These are phyloP conservation scores for Penicillium parvum DNA, from an alignment of 495 filamentous ascomycete species.

Conservation along the genomic window DNA sequence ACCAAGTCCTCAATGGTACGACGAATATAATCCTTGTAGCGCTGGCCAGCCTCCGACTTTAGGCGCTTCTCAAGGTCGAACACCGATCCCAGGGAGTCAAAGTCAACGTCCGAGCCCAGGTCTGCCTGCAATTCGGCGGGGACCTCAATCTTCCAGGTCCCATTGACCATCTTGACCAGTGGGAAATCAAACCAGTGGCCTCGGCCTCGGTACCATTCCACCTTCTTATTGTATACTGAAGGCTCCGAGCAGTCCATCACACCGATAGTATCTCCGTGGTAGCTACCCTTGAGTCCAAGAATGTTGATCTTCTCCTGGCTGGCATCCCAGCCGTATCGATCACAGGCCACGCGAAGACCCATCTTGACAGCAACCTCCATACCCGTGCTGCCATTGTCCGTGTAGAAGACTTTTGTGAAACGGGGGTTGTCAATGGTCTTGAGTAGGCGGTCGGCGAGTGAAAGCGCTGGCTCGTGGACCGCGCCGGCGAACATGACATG, in stretches of 20 bases:
- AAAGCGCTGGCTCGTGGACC: slow-evolving; percentile 66
- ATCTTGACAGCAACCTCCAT: slow-evolving; percentile 80
- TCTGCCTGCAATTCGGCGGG: slow-evolving; percentile 43
- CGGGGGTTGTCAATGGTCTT: slow-evolving; percentile 54
- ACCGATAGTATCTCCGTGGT: slow-evolving; percentile 79
- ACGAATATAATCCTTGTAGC: slow-evolving; percentile 57
- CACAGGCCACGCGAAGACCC: slow-evolving; percentile 59
- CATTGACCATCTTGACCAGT: slow-evolving; percentile 56
- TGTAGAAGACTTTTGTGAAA: slow-evolving; percentile 65
- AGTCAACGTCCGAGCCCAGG: slow-evolving; percentile 43
- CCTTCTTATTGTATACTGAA: slow-evolving; percentile 65
- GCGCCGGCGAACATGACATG: slow-evolving; percentile 79
- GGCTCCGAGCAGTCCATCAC: slow-evolving; percentile 78
- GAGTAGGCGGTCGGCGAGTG: slow-evolving; percentile 57
- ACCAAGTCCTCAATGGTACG: slow-evolving; percentile 47
- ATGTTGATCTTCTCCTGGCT: slow-evolving; percentile 54
- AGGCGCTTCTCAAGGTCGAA: slow-evolving; percentile 57
- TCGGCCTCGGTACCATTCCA: slow-evolving; percentile 72
- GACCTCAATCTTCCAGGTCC: slow-evolving; percentile 57
- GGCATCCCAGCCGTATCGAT: slow-evolving; percentile 59
- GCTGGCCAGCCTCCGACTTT: slow-evolving; percentile 29
- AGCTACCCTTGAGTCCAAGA: slow-evolving; percentile 68
- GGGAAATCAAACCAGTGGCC: slow-evolving; percentile 78
- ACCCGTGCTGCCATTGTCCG: slow-evolving; percentile 75
- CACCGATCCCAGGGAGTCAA: slow-evolving; percentile 49